phyloP scores from a whole-genome alignment of 108 stramenopile genomes.

The Nitzschia sp. region DNA sequence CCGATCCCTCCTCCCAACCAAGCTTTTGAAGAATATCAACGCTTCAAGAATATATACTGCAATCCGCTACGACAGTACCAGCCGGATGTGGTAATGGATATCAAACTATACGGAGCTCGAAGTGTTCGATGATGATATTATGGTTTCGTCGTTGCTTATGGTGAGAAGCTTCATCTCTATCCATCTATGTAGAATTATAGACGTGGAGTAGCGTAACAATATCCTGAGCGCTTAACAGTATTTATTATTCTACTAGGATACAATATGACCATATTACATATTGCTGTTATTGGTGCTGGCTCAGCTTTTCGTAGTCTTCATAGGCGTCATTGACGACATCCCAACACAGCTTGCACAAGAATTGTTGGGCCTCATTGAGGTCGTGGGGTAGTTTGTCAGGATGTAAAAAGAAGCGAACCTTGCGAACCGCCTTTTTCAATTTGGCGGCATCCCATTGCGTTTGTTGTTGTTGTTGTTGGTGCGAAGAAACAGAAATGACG shows the following conservation, averaged over 20 bases:
- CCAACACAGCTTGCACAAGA: slow-evolving; percentile 81
- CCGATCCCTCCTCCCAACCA: slow-evolving; percentile 54
- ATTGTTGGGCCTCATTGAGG: slow-evolving; percentile 62
- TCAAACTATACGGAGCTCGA: slow-evolving; percentile 59
- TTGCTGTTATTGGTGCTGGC: slow-evolving; percentile 13
- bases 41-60: slow-evolving; percentile 83
- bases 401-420: slow-evolving; percentile 83
- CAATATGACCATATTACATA: neutral
- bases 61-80: slow-evolving; percentile 70
- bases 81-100: slow-evolving; percentile 77
- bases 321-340: slow-evolving; percentile 80
- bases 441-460: slow-evolving; percentile 61
- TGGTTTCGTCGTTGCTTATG: too few species aligned
- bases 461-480: neutral
- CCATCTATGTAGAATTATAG: too few species aligned
- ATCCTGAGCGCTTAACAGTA: too few species aligned
- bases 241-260: neutral
- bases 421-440: slow-evolving; percentile 78
- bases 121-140: slow-evolving; percentile 5
- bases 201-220: too few species aligned
- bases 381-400: slow-evolving; percentile 83
- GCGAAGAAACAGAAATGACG: too few species aligned
- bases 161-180: too few species aligned
- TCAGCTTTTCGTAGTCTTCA: slow-evolving; percentile 67
- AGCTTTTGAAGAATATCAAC: slow-evolving; percentile 62